Conservation (phyloP, 305 asterid species). For the Solanum aculeatissimum region DNA sequence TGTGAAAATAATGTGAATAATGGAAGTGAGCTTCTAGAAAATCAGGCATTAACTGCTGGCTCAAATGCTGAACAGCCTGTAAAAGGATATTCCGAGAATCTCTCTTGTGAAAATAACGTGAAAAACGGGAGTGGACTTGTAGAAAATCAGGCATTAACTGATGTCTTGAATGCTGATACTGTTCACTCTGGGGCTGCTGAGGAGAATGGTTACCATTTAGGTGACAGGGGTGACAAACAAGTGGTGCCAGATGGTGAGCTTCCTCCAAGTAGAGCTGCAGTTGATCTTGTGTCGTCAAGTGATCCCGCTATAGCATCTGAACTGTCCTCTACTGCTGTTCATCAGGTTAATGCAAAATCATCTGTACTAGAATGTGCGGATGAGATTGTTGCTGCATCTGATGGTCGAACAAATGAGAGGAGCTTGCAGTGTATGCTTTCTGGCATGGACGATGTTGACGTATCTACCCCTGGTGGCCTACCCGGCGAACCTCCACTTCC, state of each 20-base stretch:
- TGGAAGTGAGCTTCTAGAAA: conserved; percentile 29
- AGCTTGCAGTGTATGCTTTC: conserved; percentile 21
- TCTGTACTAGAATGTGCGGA: conserved; percentile 18
- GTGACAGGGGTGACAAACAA: conserved; percentile 25
- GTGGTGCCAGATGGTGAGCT: conserved; percentile 16
- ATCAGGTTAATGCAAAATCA: conserved; percentile 19
- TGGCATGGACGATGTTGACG: conserved; percentile 5
- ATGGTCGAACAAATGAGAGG: conserved; percentile 16
- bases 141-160: conserved; percentile 25
- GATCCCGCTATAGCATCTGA: conserved; percentile 17
- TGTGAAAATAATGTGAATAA: conserved; percentile 11
- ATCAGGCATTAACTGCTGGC: conserved; percentile 23
- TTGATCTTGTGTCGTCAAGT: conserved; percentile 15
- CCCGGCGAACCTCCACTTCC: conserved; percentile 14
- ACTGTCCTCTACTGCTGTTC: conserved; percentile 15
- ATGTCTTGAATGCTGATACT: conserved; percentile 20
- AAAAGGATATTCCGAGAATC: conserved; percentile 24
- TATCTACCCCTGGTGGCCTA: conserved; percentile 14
- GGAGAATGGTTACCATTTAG: conserved; percentile 36
- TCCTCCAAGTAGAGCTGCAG: conserved; percentile 13
- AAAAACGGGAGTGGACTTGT: conserved; percentile 28
- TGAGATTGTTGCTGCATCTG: conserved; percentile 23
- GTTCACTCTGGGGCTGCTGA: conserved; percentile 18
- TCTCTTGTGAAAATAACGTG: conserved; percentile 12
- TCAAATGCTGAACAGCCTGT: neutral